These are phyloP conservation scores for Pseudisothecium myosuroides DNA, from an alignment of 225 moss, liverwort and hornwort genomes.

Conservation along the genomic window DNA sequence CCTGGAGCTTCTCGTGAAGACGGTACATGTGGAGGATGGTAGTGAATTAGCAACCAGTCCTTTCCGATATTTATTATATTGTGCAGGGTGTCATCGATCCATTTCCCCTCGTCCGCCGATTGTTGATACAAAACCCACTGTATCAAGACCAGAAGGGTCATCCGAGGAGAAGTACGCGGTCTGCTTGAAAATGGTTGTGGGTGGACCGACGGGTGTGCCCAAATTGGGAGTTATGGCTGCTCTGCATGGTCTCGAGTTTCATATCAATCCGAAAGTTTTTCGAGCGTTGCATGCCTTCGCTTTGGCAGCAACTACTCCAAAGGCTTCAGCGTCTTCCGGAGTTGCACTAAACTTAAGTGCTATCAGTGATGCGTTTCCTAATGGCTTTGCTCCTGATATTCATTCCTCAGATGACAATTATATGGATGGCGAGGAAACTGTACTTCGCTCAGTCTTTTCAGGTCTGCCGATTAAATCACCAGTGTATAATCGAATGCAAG, in stretches of 20 bases:
- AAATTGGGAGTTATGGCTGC: conserved; percentile 39
- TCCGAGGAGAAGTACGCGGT: conserved; percentile 13
- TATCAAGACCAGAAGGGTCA: conserved; percentile 2
- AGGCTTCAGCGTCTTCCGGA: conserved; percentile 14
- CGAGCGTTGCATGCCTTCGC: conserved; percentile 48
- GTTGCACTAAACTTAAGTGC: conserved; percentile 1
- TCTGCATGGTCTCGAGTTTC: conserved; percentile 65
- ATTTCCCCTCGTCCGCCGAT: conserved; percentile 18
- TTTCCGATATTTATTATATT: conserved; percentile 48
- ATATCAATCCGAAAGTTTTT: conserved; percentile 58
- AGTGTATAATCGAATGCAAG: conserved; percentile 16
- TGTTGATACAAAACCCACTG: conserved; percentile 1
- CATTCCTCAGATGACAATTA: neutral
- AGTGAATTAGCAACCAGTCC: conserved; percentile 69
- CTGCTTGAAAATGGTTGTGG: conserved; percentile 36
- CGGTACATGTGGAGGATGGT: conserved; percentile 68
- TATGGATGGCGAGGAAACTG: conserved; percentile 13
- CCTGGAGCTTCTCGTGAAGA: conserved; percentile 44
- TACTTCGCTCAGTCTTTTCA: conserved; percentile 24
- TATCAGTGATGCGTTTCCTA: conserved; percentile 10
- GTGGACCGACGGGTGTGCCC: conserved; percentile 17
- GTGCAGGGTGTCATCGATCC: conserved; percentile 38
- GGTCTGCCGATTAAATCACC: conserved; percentile 29
- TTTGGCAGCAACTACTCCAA: conserved; percentile 22
- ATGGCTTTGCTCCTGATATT: conserved; percentile 1